These are phyloP conservation scores for Hansenula sp. DNA, from an alignment of 1,139 yeast genomes.

Conservation along the genomic window DNA sequence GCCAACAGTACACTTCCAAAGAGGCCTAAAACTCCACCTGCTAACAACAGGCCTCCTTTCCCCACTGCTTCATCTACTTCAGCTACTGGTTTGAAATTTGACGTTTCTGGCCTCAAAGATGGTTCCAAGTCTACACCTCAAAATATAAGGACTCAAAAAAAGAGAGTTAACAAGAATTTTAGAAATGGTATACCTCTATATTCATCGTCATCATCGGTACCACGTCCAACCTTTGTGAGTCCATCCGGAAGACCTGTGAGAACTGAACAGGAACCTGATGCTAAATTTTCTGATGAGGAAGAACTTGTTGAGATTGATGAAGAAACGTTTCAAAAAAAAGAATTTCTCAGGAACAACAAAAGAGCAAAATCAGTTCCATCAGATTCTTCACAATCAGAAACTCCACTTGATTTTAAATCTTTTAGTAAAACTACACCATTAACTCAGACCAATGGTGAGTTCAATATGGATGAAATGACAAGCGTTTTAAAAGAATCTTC, in stretches of 20 bases:
- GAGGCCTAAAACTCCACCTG: neutral
- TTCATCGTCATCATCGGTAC: neutral
- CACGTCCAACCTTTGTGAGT: neutral
- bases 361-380: neutral
- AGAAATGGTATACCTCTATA: neutral
- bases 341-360: neutral
- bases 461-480: constrained; percentile 5
- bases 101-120: neutral
- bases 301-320: constrained; percentile 11
- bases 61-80: neutral
- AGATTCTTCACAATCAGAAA: neutral
- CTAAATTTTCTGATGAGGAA: constrained; percentile 3
- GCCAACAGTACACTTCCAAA: neutral
- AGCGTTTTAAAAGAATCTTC: neutral
- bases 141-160: constrained; percentile 1
- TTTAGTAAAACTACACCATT: constrained; percentile 11
- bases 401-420: constrained; percentile 2
- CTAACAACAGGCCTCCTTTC: neutral
- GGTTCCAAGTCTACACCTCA: neutral
- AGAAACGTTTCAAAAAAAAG: neutral
- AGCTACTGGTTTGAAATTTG: neutral
- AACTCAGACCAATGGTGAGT: constrained; percentile 14
- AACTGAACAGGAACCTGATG: neutral
- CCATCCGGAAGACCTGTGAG: constrained; percentile 8
- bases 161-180: neutral